A percentile compares a stretch with the other conserved stretches of the same genome.
Evolutionary conservation across 31 red algal genomes (phyloP).

Genomic region (Asparagopsis taxiformis): DNA sequence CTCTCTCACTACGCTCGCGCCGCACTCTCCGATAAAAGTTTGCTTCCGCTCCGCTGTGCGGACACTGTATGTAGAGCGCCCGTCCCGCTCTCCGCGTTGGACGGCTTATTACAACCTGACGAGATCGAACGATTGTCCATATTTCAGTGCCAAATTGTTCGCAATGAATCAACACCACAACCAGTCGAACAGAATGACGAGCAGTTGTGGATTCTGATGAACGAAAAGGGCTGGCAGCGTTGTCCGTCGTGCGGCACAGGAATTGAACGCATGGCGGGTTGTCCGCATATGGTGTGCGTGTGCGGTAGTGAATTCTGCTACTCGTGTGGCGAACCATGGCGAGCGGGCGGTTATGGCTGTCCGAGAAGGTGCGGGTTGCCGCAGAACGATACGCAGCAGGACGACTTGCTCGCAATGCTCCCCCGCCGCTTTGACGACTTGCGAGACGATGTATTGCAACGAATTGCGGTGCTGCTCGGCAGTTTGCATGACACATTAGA

Average conservation of each 20-base stretch:
- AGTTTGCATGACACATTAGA: slow-evolving; percentile 29
- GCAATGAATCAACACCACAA: slow-evolving; percentile 1
- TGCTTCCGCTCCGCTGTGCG: slow-evolving; percentile 49
- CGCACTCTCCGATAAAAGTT: slow-evolving; percentile 25
- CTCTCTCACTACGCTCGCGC: slow-evolving; percentile 47
- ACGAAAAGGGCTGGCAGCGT: slow-evolving; percentile 37
- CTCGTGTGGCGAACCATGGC: slow-evolving; percentile 55
- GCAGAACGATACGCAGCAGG: slow-evolving; percentile 6
- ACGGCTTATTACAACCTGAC: slow-evolving; percentile 18
- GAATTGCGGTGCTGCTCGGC: slow-evolving; percentile 32
- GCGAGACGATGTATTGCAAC: slow-evolving; percentile 42
- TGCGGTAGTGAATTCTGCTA: slow-evolving; percentile 69
- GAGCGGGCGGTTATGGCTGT: slow-evolving; percentile 26
- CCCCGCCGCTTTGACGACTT: slow-evolving; percentile 46
- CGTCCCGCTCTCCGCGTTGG: slow-evolving; percentile 45
- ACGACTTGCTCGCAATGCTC: slow-evolving; percentile 9
- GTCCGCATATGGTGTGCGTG: slow-evolving; percentile 49
- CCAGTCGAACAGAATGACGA: slow-evolving; percentile 1
- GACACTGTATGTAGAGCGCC: slow-evolving; percentile 31
- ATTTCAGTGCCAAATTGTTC: slow-evolving; percentile 46
- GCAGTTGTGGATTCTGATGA: slow-evolving; percentile 10
- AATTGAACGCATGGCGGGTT: slow-evolving; percentile 45
- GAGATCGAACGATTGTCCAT: slow-evolving; percentile 29
- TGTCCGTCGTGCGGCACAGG: slow-evolving; percentile 65
- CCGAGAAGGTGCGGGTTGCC: slow-evolving; percentile 31